A percentile compares a stretch with the other conserved stretches of the same genome.
phyloP scores from a whole-genome alignment of 768 basidiomycete species.

The Psilocybe sp. region DNA sequence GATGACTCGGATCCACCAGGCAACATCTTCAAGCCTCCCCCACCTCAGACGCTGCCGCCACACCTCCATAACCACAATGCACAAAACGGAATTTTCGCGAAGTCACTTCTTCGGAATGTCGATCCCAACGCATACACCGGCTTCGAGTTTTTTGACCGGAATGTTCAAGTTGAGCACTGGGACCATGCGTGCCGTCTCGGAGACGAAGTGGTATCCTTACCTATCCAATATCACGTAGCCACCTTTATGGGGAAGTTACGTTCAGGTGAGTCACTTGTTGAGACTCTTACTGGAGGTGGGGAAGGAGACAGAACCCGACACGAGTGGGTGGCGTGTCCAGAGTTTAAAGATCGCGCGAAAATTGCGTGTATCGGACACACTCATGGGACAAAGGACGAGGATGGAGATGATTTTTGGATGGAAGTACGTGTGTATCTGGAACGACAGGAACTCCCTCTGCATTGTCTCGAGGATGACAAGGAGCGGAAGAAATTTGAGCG shows the following conservation, averaged over 20 bases:
- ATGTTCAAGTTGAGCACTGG: not conserved
- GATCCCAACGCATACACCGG: not conserved
- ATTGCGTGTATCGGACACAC: slow-evolving; percentile 6
- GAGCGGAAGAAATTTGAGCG: slow-evolving; percentile 5
- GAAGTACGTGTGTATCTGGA: slow-evolving; percentile 16
- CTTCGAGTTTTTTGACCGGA: not conserved
- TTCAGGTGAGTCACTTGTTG: not conserved
- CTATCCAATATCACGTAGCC: not conserved
- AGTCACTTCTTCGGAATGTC: not conserved
- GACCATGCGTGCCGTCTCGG: not conserved
- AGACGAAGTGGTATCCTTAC: not conserved
- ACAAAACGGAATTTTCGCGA: not conserved
- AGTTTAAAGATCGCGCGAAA: not conserved
- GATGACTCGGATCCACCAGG: too few relatives aligned
- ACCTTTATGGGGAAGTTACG: not conserved
- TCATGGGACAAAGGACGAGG: slow-evolving; percentile 12
- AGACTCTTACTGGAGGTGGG: too few relatives aligned
- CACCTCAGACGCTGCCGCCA: not conserved
- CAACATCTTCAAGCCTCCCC: not conserved
- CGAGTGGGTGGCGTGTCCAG: not conserved
- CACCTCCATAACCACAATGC: not conserved
- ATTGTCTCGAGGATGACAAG: slow-evolving; percentile 1
- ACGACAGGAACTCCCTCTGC: not conserved
- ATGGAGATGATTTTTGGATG: slow-evolving; percentile 6
- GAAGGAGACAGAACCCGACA: too few relatives aligned